Evolutionary conservation across 106 monocot genomes (phyloP).

Genomic region (Apostasia shenzhenica): DNA sequence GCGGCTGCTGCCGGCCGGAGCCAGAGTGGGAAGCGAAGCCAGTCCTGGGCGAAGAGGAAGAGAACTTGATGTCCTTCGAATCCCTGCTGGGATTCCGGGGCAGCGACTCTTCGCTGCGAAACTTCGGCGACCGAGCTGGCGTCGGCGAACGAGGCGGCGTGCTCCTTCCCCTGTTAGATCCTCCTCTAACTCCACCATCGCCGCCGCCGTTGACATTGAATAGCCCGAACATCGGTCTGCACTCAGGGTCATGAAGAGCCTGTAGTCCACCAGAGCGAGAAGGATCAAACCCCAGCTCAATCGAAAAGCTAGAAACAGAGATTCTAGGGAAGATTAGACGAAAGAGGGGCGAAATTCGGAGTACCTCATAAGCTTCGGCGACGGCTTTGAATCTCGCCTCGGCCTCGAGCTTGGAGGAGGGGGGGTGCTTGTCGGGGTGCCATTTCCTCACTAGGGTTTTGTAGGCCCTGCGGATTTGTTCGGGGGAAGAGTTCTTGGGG

Average conservation of each 20-base stretch:
- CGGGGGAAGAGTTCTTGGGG: conserved; percentile 33
- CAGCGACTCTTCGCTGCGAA: background rate
- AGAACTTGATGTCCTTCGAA: background rate
- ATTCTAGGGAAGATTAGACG: background rate
- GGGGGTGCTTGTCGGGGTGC: conserved; percentile 75
- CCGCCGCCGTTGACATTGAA: background rate
- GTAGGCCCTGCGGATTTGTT: conserved; percentile 53
- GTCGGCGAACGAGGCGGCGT: background rate
- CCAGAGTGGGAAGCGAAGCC: conserved; percentile 1
- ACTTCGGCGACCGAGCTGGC: background rate
- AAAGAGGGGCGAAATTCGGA: background rate
- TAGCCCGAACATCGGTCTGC: conserved; percentile 4
- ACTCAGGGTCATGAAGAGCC: conserved; percentile 23
- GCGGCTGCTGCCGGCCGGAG: conserved; percentile 21
- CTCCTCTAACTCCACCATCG: background rate
- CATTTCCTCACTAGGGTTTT: conserved; percentile 43
- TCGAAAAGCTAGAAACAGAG: background rate
- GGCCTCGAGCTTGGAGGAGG: conserved; percentile 43
- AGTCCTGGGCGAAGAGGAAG: background rate
- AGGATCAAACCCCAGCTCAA: conserved; percentile 2
- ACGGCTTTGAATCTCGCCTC: conserved; percentile 60
- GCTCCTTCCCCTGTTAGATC: background rate
- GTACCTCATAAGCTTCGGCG: conserved; percentile 57
- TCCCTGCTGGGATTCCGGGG: background rate
- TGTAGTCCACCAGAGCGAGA: background rate